phyloP scores from a whole-genome alignment of 2,329 filamentous ascomycete genomes.

The Tolypocladium amazonense region DNA sequence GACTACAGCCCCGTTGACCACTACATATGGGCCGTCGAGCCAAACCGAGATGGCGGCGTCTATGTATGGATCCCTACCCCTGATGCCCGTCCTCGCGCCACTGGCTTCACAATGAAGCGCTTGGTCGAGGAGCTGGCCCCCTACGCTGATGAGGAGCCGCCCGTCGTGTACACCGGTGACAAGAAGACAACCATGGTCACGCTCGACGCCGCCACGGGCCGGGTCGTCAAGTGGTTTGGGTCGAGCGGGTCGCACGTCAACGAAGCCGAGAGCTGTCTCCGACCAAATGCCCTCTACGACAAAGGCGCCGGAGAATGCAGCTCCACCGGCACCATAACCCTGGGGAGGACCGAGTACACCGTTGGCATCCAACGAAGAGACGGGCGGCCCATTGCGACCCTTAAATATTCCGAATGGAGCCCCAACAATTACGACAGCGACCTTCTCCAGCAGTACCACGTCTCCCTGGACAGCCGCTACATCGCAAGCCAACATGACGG shows the following conservation, averaged over 20 bases:
- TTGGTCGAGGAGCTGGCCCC: slow-evolving; percentile 76
- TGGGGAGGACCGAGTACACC: slow-evolving; percentile 83
- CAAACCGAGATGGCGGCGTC: slow-evolving; percentile 73
- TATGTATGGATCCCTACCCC: slow-evolving; percentile 70
- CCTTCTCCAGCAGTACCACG: slow-evolving; percentile 69
- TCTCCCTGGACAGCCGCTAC: slow-evolving; percentile 77
- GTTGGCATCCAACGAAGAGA: slow-evolving; percentile 71
- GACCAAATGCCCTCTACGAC: slow-evolving; percentile 55
- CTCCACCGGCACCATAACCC: slow-evolving; percentile 66
- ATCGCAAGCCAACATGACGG: slow-evolving; percentile 83
- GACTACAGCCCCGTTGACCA: slow-evolving; percentile 63
- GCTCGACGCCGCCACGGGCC: slow-evolving; percentile 76
- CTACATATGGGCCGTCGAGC: slow-evolving; percentile 92
- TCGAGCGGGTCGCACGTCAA: slow-evolving; percentile 58
- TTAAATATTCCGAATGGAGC: slow-evolving; percentile 90
- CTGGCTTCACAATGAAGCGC: slow-evolving; percentile 70
- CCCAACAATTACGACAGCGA: slow-evolving; percentile 88
- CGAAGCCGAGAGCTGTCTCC: slow-evolving; percentile 64
- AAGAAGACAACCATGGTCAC: slow-evolving; percentile 88
- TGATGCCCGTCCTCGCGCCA: slow-evolving; percentile 49
- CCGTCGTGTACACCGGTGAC: slow-evolving; percentile 80
- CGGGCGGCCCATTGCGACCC: slow-evolving; percentile 69
- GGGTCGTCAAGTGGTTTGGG: slow-evolving; percentile 75
- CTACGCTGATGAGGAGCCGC: slow-evolving; percentile 62
- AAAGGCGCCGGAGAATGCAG: slow-evolving; percentile 67